Evolutionary conservation across 768 basidiomycete species (phyloP).

Genomic region (Leccinum imitatum): DNA sequence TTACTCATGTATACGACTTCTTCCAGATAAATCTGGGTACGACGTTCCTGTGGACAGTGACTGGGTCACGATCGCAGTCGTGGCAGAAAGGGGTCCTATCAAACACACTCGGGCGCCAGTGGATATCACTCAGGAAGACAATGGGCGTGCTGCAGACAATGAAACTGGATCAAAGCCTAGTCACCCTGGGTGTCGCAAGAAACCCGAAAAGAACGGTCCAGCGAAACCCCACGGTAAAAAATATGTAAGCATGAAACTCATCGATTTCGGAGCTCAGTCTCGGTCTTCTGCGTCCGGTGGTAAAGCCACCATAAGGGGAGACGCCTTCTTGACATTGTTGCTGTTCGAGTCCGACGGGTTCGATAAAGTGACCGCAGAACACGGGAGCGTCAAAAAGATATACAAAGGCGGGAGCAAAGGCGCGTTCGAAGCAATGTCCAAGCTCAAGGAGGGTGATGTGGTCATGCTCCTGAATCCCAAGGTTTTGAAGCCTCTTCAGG

Average conservation of each 20-base stretch:
- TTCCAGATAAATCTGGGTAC: constrained; percentile 78
- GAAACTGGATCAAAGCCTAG: constrained; percentile 14
- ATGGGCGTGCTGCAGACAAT: constrained; percentile 40
- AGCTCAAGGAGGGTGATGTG: constrained; percentile 86
- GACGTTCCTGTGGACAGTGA: constrained; percentile 92
- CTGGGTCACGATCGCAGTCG: constrained; percentile 94
- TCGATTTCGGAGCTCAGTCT: constrained; percentile 73
- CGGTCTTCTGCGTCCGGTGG: constrained; percentile 55
- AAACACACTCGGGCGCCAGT: constrained; percentile 71
- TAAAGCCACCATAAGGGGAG: constrained; percentile 66
- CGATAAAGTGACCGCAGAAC: constrained; percentile 53
- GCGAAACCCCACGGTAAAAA: constrained; percentile 61
- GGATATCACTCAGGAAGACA: constrained; percentile 42
- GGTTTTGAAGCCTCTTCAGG: constrained; percentile 84
- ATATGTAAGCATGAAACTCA: constrained; percentile 83
- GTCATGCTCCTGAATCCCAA: constrained; percentile 86
- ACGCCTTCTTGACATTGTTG: constrained; percentile 78
- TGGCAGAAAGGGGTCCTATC: constrained; percentile 86
- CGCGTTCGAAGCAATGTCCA: constrained; percentile 86
- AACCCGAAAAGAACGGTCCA: constrained; percentile 12
- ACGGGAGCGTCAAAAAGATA: constrained; percentile 54
- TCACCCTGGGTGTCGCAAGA: constrained; percentile 10
- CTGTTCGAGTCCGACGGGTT: constrained; percentile 85
- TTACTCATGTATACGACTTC: constrained; percentile 80
- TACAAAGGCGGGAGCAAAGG: constrained; percentile 91